Conservation (phyloP, 2,329 filamentous ascomycete species). For the Sporothrix schenckii region DNA sequence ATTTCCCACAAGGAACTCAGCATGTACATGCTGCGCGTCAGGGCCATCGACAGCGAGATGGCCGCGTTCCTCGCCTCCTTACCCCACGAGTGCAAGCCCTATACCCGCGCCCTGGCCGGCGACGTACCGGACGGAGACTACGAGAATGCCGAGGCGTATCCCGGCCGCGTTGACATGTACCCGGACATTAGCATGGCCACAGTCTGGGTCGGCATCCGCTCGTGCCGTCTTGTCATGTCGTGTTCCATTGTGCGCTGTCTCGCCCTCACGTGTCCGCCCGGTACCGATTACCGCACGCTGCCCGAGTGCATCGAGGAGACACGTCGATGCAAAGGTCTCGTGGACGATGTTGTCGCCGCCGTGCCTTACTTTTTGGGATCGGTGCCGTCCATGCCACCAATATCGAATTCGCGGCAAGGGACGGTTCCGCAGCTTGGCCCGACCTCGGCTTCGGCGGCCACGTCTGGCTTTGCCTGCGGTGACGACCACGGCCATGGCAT, state of each 20-base stretch:
- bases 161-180: slow-evolving; percentile 63
- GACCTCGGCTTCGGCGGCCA: background rate
- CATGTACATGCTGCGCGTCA: slow-evolving; percentile 56
- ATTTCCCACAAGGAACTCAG: slow-evolving; percentile 50
- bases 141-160: slow-evolving; percentile 58
- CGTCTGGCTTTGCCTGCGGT: slow-evolving; percentile 54
- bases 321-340: background rate
- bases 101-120: background rate
- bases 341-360: background rate
- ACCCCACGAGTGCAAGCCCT: background rate
- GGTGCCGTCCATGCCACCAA: background rate
- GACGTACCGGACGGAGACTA: slow-evolving; percentile 54
- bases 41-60: slow-evolving; percentile 57
- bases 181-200: slow-evolving; percentile 60
- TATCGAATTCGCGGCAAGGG: no score
- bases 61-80: slow-evolving; percentile 53
- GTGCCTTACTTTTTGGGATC: slow-evolving; percentile 9
- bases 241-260: slow-evolving; percentile 61
- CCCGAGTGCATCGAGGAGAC: background rate
- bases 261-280: slow-evolving; percentile 50
- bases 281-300: background rate
- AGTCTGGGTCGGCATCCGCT: slow-evolving; percentile 59
- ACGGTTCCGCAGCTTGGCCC: background rate
- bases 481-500: slow-evolving; percentile 43
- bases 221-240: slow-evolving; percentile 58